Percentiles rank a stretch among this genome's conserved stretches.
These are phyloP conservation scores for Trichosporon sp. DNA, from an alignment of 1,284 basidiomycete genomes.

Conservation along the genomic window DNA sequence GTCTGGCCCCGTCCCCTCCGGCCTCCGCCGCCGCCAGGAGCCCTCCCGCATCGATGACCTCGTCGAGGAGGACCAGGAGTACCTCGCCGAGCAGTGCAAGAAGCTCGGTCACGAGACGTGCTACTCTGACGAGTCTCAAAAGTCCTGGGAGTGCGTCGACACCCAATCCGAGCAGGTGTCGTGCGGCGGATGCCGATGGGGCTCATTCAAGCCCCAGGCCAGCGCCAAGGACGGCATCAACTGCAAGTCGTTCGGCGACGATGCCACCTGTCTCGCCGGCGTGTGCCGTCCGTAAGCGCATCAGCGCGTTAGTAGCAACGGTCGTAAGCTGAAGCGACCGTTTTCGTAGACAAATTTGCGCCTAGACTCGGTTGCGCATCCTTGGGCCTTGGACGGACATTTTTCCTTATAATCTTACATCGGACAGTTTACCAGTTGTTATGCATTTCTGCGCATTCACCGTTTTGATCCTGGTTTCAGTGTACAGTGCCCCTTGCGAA, in stretches of 20 bases:
- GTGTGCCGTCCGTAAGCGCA: not conserved
- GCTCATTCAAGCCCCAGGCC: not conserved
- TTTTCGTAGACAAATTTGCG: not conserved
- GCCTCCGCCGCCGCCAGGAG: constrained; percentile 16
- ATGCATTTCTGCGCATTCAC: not conserved
- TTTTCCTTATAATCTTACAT: constrained; percentile 6
- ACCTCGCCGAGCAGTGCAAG: constrained; percentile 15
- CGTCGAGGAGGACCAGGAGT: not conserved
- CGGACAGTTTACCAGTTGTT: not conserved
- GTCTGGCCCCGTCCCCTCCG: not conserved
- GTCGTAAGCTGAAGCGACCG: too few relatives aligned
- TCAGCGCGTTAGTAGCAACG: too few relatives aligned
- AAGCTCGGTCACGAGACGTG: constrained; percentile 15
- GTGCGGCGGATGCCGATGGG: constrained; percentile 15
- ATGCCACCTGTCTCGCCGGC: not conserved
- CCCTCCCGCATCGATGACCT: not conserved
- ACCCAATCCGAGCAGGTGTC: not conserved
- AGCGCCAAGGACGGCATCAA: not conserved
- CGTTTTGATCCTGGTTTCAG: not conserved
- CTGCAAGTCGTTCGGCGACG: not conserved
- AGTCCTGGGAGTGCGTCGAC: constrained; percentile 17
- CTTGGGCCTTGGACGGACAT: constrained; percentile 2
- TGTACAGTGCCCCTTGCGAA: not conserved
- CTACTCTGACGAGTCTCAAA: not conserved
- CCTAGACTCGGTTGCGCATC: not conserved